phyloP scores from a whole-genome alignment of 1,284 basidiomycete species.

The Fomitopsis palustris region DNA sequence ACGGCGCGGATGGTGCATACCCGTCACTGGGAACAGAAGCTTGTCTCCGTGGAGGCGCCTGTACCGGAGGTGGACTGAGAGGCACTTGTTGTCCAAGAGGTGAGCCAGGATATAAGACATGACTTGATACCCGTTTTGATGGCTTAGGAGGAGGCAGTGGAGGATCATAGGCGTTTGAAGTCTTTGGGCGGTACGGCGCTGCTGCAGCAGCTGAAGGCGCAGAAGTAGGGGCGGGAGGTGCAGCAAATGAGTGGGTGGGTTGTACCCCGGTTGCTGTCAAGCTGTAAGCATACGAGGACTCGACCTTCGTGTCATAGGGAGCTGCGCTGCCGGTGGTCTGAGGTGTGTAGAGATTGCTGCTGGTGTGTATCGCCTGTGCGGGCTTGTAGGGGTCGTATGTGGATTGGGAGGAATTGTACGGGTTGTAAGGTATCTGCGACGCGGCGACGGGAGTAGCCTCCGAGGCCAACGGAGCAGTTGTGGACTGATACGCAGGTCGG shows the following conservation, averaged over 20 bases:
- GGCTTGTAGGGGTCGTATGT: not conserved
- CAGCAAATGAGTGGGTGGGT: constrained; percentile 7
- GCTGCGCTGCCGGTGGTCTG: not conserved
- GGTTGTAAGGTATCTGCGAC: constrained; percentile 15
- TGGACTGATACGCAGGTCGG: constrained; percentile 11
- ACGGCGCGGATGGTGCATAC: not conserved
- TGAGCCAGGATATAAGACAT: constrained; percentile 25
- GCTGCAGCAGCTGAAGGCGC: constrained; percentile 34
- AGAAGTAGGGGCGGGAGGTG: constrained; percentile 25
- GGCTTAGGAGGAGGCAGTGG: constrained; percentile 60
- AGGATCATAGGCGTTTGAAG: constrained; percentile 76
- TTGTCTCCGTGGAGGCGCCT: not conserved
- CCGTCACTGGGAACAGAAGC: not conserved
- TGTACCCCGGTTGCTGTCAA: not conserved
- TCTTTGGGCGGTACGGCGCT: constrained; percentile 52
- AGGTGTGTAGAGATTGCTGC: not conserved
- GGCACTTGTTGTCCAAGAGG: constrained; percentile 8
- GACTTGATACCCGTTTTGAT: constrained; percentile 34
- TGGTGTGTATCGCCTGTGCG: not conserved
- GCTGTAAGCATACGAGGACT: not conserved
- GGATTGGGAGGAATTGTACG: constrained; percentile 18
- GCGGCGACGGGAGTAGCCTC: not conserved
- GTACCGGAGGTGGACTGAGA: not conserved
- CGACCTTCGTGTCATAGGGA: not conserved
- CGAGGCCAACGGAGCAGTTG: constrained; percentile 4